These are phyloP conservation scores for Hemileccinum impolitum DNA, from an alignment of 768 basidiomycete species.

Conservation along the genomic window DNA sequence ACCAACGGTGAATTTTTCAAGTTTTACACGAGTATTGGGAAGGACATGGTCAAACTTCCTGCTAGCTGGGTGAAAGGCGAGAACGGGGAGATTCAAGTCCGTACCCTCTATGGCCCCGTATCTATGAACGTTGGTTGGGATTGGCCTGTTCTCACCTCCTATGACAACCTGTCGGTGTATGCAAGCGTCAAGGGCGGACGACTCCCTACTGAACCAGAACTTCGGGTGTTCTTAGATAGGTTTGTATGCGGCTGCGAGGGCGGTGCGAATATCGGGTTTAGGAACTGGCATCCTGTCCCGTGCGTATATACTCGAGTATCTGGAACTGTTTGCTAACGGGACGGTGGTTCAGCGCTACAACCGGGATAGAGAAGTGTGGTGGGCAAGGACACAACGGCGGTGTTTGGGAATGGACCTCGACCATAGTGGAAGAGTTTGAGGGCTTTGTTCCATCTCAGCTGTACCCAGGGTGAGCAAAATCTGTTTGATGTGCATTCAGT, in stretches of 20 bases:
- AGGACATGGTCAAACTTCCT: conserved; percentile 37
- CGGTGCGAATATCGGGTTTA: conserved; percentile 80
- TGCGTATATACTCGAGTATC: conserved; percentile 29
- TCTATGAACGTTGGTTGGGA: conserved; percentile 68
- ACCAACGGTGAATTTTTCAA: conserved; percentile 84
- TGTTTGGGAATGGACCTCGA: conserved; percentile 98
- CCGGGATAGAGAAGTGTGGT: conserved; percentile 47
- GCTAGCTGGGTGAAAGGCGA: conserved; percentile 23
- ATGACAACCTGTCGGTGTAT: conserved; percentile 73
- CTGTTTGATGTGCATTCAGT: background rate
- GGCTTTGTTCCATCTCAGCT: conserved; percentile 73
- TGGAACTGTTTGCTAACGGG: conserved; percentile 1
- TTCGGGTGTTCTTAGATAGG: conserved; percentile 73
- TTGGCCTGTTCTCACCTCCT: conserved; percentile 86
- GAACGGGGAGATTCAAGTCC: conserved; percentile 46
- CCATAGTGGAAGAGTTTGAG: conserved; percentile 62
- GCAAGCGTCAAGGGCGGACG: conserved; percentile 89
- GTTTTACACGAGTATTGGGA: conserved; percentile 50
- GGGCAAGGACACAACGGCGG: conserved; percentile 86
- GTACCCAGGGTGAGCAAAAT: conserved; percentile 73
- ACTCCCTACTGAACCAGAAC: conserved; percentile 87
- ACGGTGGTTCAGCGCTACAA: conserved; percentile 54
- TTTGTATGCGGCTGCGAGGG: conserved; percentile 73
- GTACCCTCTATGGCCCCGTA: conserved; percentile 86
- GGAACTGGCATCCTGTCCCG: conserved; percentile 94